These are phyloP conservation scores for Aristolochia contorta DNA, from an alignment of 164 flowering plant species.

Conservation along the genomic window DNA sequence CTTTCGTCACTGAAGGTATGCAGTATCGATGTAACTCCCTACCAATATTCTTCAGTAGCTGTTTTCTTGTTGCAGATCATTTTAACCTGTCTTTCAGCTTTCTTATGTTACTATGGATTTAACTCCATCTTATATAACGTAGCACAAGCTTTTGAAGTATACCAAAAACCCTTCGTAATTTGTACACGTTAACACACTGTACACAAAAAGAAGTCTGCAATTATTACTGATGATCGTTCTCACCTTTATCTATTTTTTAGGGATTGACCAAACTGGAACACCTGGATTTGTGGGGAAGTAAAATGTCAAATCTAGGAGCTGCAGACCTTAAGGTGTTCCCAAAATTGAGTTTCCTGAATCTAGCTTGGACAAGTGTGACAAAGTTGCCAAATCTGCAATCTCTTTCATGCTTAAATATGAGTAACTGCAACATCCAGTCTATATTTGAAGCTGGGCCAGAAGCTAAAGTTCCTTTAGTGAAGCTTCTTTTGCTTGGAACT, in stretches of 20 bases:
- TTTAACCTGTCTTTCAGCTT: too few relatives aligned
- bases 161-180: too few relatives aligned
- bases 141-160: too few relatives aligned
- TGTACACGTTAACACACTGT: too few relatives aligned
- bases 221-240: too few relatives aligned
- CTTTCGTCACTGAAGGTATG: conserved; percentile 60
- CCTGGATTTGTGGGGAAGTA: conserved; percentile 91
- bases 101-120: too few relatives aligned
- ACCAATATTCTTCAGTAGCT: too few relatives aligned
- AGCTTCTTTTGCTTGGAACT: conserved; percentile 50
- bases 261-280: conserved; percentile 53
- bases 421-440: conserved; percentile 55
- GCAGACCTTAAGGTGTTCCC: conserved; percentile 37
- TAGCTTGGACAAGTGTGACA: conserved; percentile 88
- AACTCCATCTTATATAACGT: too few relatives aligned
- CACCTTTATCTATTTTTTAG: conserved; percentile 23
- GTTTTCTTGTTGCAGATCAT: too few relatives aligned
- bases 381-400: conserved; percentile 45
- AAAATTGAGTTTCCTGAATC: conserved; percentile 53
- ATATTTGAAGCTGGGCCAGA: conserved; percentile 31
- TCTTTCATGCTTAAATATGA: conserved; percentile 64
- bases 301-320: conserved; percentile 56
- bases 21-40: too few relatives aligned
- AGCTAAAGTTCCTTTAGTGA: conserved; percentile 29
- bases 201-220: too few relatives aligned